Base-by-base conservation (phyloP, 257 asterid species). In the Jacaranda mimosifolia region DNA sequence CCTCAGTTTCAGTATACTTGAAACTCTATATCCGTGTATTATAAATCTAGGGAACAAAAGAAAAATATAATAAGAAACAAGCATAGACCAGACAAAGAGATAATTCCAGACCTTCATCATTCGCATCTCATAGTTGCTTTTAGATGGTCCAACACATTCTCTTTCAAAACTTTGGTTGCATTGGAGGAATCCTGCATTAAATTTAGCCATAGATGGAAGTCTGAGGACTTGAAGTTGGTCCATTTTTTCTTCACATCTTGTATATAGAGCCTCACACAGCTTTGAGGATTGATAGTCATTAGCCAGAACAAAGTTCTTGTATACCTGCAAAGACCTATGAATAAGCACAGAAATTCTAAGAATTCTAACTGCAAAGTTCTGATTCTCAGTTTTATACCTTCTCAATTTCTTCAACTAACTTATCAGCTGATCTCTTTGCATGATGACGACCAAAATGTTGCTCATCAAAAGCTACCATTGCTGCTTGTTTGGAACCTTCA, bases 121-220 rank as follows among this genome's bases (percentile, higher is more conserved):
- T 42, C 99, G 97, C 68, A 80, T 88, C 86, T 92, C 97, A 66
- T 93, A 96, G 79, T 81, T 91, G 46, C 78, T 74, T 90, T 91
- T 91, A 59, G 97, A 89, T 70, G 99, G 99, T 62, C 99, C 99
- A 63, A 96, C 87, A 36, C 99, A 96, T 64, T 89, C 97, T 48
- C 15, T 82, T 75, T 81, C 97, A 72, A 96, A 93, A 80, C 97
- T 96, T 74, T 79, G 94, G 84, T 96, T 93, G 92, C 99, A 96
- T 17, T 86, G 97, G 55, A 88, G 88, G 80, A 93, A 93, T 43
- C 99, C 99, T 6, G 96, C 96, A 73, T 96, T 96, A 67, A 96
- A 96, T 79, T 96, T 96, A 38, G 99, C 97, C 98, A 96, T 96
- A 53, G 99, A 89, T 38, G 99, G 99, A 81, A 96, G 98, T 74